Base-by-base conservation (phyloP, 345 rosid genomes). In the Arabidopsis arenosa region DNA sequence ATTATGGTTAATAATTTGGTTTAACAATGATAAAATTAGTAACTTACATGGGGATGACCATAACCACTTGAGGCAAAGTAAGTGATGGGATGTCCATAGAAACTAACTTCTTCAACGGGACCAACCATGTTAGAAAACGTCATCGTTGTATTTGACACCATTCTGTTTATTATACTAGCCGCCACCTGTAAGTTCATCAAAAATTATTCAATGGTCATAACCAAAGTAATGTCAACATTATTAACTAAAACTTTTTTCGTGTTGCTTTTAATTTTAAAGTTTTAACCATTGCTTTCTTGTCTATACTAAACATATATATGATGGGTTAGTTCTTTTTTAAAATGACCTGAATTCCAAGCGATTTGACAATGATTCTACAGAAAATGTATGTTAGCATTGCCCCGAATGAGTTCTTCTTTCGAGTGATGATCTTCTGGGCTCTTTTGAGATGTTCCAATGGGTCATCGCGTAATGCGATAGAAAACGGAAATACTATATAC, bases 41-140 rank as follows among this genome's bases (percentile, higher is more conserved):
- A 43, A 48, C 53, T 48, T 17, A 84, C 89, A 40, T 85, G 86
- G 21, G 93, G 89, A 18, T 86, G 85, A 12, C 86, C 89, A 45
- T 85, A 85, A 54, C 73, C 84, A 63, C 72, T 81, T 13, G 93
- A 84, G 15, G 89, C 90, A 17, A 88, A 30, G 78, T 79, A 88
- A 60, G 85, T 79, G 6, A 85, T 60, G 5, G 87, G 83, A 69
- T 84, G 87, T 1, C 87, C 93, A 59, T 78, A 86, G 53, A 85
- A 85, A 62, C 82, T 76, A 11, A 86, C 84, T 73, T 88, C 87
- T 71, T 86, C 87, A 3, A 15, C 30, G 0, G 89, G 93, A 37
- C 90, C 89, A 12, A 79, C 63, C 30, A 86, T 41, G 18, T 84
- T 88, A 3, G 90, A 88, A 60, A 85, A 88, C 3, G 84, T 69